Conservation (phyloP, 2,329 filamentous ascomycete species). For the Clarireedia homoeocarpa region DNA sequence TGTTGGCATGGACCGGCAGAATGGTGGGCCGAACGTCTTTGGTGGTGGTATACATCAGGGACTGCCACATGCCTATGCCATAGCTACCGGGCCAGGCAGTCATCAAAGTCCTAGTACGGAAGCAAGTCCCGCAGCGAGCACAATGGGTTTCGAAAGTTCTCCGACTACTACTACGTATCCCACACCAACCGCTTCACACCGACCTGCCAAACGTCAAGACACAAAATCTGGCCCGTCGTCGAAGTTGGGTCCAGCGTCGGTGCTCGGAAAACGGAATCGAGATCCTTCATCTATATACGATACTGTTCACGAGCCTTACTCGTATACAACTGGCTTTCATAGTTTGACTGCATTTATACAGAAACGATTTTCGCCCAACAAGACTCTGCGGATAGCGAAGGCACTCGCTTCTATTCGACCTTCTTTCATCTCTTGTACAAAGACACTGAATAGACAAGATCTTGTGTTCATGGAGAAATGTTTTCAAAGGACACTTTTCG, state of each 20-base stretch:
- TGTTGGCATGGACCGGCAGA: constrained; percentile 36
- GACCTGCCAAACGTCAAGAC: constrained; percentile 26
- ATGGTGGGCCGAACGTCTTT: constrained; percentile 36
- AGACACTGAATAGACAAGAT: constrained; percentile 80
- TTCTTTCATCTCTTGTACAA: constrained; percentile 86
- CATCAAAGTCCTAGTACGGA: constrained; percentile 58
- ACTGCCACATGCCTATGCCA: constrained; percentile 57
- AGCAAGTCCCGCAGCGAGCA: constrained; percentile 49
- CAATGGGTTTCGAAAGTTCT: constrained; percentile 47
- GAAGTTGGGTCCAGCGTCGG: constrained; percentile 25
- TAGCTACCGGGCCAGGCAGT: constrained; percentile 54
- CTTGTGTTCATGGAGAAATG: constrained; percentile 97
- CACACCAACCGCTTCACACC: constrained; percentile 12
- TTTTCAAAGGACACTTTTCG: constrained; percentile 84
- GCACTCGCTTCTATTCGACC: constrained; percentile 84
- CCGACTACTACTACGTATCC: constrained; percentile 33
- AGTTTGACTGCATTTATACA: constrained; percentile 74
- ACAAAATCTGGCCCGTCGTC: constrained; percentile 16
- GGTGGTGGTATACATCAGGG: constrained; percentile 48
- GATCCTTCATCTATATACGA: constrained; percentile 86
- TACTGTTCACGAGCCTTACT: constrained; percentile 82
- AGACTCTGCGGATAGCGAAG: constrained; percentile 76
- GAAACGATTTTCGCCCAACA: constrained; percentile 67
- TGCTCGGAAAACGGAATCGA: constrained; percentile 44
- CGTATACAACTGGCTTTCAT: constrained; percentile 86